These are phyloP conservation scores for Rhizoclosmatium globosum DNA, from an alignment of 192 early-diverging fungal species.

Conservation along the genomic window DNA sequence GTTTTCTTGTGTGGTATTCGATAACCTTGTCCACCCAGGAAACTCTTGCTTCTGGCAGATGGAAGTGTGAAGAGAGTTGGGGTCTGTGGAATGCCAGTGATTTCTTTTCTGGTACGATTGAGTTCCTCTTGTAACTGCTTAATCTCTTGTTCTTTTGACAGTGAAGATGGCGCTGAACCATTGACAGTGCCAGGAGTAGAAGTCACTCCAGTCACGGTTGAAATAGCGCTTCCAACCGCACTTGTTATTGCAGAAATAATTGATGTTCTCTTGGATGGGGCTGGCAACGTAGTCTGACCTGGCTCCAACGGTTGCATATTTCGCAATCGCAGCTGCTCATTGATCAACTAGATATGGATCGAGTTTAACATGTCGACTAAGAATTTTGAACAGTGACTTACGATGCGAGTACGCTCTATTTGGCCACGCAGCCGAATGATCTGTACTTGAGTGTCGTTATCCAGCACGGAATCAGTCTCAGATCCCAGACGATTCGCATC, in stretches of 20 bases:
- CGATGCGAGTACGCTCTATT: conserved; percentile 21
- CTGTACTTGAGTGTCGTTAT: conserved; percentile 20
- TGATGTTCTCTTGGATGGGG: conserved; percentile 2
- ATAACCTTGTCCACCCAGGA: conserved; percentile 11
- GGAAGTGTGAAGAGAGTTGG: background rate
- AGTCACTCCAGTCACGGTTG: background rate
- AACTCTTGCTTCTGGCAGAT: background rate
- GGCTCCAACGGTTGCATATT: conserved; percentile 8
- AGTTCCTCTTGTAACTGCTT: conserved; percentile 6
- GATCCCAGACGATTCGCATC: too few relatives aligned
- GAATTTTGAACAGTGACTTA: background rate
- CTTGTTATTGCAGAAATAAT: conserved; percentile 5
- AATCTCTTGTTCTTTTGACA: conserved; percentile 1
- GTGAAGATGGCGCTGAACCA: background rate
- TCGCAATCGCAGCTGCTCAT: conserved; percentile 20
- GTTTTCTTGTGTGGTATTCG: background rate
- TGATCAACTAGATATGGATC: conserved; percentile 8
- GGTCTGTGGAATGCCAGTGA: background rate
- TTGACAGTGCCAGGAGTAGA: background rate
- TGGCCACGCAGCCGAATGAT: conserved; percentile 17
- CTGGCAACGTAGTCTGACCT: conserved; percentile 8
- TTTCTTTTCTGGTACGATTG: background rate
- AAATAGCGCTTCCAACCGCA: background rate
- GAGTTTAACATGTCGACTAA: too few relatives aligned
- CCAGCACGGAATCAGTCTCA: background rate